Percentiles rank a stretch among this genome's conserved stretches.
Evolutionary conservation across 2,329 filamentous ascomycete species (phyloP).

Genomic region (Trichoderma sp.): DNA sequence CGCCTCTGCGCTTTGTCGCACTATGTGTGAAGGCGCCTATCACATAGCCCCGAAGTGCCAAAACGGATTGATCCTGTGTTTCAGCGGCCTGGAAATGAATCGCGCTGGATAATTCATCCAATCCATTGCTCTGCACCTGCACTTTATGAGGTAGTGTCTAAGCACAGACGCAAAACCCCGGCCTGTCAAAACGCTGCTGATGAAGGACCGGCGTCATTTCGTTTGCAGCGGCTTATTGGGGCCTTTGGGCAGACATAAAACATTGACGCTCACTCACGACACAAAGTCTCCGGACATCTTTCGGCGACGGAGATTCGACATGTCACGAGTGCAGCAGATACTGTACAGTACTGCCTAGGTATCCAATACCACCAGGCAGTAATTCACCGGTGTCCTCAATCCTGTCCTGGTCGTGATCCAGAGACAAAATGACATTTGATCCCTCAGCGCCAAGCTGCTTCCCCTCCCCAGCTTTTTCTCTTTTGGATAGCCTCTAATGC

Average conservation of each 20-base stretch:
- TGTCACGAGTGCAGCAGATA: not conserved
- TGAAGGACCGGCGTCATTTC: constrained; percentile 16
- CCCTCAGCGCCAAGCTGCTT: not conserved
- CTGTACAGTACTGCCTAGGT: no score
- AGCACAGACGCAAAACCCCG: not conserved
- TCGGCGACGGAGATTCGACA: not conserved
- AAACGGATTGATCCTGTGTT: not conserved
- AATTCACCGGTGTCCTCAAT: not conserved
- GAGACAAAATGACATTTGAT: not conserved
- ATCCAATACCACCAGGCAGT: no score
- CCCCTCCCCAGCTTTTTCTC: not conserved
- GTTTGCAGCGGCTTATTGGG: not conserved
- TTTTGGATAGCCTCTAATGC: not conserved
- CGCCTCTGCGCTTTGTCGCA: constrained; percentile 8
- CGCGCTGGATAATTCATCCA: constrained; percentile 3
- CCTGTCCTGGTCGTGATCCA: not conserved
- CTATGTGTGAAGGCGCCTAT: constrained; percentile 10
- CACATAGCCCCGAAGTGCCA: not conserved
- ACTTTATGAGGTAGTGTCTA: no score
- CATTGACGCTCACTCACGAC: not conserved
- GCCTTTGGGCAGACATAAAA: not conserved
- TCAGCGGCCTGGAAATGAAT: not conserved
- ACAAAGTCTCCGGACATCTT: not conserved
- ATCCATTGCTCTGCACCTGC: no score
- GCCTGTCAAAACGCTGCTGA: constrained; percentile 4